phyloP scores from a whole-genome alignment of 345 rosid species.

The Populus nigra region DNA sequence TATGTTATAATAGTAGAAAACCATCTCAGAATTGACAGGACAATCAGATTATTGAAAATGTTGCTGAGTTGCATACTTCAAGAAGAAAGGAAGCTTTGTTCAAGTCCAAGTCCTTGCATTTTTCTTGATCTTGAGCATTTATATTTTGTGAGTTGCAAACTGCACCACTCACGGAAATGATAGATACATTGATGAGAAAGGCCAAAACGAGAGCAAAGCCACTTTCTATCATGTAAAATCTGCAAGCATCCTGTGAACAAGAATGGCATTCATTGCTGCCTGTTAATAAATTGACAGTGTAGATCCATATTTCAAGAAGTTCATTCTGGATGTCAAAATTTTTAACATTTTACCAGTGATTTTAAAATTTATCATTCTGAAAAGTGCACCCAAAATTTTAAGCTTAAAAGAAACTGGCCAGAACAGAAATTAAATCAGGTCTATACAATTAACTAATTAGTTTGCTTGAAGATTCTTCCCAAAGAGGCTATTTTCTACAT shows the following conservation, averaged over 20 bases:
- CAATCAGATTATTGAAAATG: not conserved
- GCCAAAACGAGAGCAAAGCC: slow-evolving; percentile 78
- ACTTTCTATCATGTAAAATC: slow-evolving; percentile 85
- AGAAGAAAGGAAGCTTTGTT: slow-evolving; percentile 89
- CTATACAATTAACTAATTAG: too few species aligned
- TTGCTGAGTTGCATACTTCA: slow-evolving; percentile 42
- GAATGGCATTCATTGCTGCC: slow-evolving; percentile 12
- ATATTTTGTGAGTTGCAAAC: slow-evolving; percentile 68
- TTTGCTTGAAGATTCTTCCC: not conserved
- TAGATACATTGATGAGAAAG: slow-evolving; percentile 83
- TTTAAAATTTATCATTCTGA: too few species aligned
- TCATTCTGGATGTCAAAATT: too few species aligned
- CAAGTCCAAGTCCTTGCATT: slow-evolving; percentile 73
- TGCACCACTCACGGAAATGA: slow-evolving; percentile 87
- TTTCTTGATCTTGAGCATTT: slow-evolving; percentile 55
- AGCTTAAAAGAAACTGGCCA: too few species aligned
- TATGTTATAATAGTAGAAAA: not conserved
- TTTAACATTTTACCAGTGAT: too few species aligned
- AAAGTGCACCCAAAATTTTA: too few species aligned
- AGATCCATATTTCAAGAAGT: too few species aligned
- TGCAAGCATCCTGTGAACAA: slow-evolving; percentile 76
- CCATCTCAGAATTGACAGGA: not conserved
- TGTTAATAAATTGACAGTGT: too few species aligned
- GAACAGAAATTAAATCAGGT: too few species aligned
- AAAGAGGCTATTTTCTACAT: not conserved